phyloP scores from a whole-genome alignment of 2,329 filamentous ascomycete species.

The Calonectria hongkongensis region DNA sequence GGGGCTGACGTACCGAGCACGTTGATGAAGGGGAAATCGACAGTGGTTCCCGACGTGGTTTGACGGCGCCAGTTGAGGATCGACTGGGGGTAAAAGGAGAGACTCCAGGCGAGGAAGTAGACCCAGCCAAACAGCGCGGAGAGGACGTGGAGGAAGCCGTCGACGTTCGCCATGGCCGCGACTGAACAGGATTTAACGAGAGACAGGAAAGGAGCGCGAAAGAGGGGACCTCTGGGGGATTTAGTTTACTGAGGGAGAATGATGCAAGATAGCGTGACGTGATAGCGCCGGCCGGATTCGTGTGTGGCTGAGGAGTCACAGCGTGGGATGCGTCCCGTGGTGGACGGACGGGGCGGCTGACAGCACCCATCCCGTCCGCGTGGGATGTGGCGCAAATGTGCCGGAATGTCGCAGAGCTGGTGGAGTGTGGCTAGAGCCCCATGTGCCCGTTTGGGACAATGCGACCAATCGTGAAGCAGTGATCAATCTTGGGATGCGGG shows the following conservation, averaged over 20 bases:
- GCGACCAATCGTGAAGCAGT: conserved; percentile 7
- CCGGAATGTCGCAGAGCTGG: background rate
- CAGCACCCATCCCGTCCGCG: background rate
- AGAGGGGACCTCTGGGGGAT: conserved; percentile 17
- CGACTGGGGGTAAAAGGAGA: conserved; percentile 94
- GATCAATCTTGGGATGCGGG: conserved; percentile 7
- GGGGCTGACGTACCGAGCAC: conserved; percentile 67
- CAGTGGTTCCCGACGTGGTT: conserved; percentile 87
- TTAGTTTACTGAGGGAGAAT: conserved; percentile 18
- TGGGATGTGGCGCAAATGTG: conserved; percentile 17
- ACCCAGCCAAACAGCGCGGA: conserved; percentile 83
- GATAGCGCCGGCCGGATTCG: conserved; percentile 7
- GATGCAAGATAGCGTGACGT: conserved; percentile 36
- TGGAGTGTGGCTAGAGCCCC: conserved; percentile 17
- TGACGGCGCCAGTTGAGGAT: conserved; percentile 85
- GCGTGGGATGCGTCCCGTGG: background rate
- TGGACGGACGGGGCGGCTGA: too few relatives aligned
- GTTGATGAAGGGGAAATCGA: conserved; percentile 91
- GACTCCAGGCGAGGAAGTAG: conserved; percentile 86
- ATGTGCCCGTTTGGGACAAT: conserved; percentile 20
- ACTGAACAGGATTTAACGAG: conserved; percentile 11
- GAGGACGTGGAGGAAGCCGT: conserved; percentile 67
- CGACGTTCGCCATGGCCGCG: conserved; percentile 45
- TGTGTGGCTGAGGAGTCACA: conserved; percentile 3
- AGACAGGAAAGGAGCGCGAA: background rate